These are phyloP conservation scores for Cubamyces lactineus DNA, from an alignment of 768 basidiomycete genomes.

Conservation along the genomic window DNA sequence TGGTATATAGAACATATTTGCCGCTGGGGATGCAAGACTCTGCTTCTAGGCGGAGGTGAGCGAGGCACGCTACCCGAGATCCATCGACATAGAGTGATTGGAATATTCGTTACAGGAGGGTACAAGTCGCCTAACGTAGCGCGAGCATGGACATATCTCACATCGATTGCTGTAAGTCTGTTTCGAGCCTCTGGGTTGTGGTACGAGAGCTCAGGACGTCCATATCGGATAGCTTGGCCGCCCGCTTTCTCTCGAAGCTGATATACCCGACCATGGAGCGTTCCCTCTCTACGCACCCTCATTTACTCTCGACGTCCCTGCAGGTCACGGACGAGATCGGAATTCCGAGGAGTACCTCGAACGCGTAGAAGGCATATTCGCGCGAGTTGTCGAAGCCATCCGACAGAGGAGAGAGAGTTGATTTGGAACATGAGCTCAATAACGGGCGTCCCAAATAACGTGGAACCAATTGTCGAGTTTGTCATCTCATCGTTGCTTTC, in stretches of 20 bases:
- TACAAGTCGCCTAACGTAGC: conserved; percentile 85
- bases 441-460: not conserved
- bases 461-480: too few species aligned
- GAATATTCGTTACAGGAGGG: conserved; percentile 54
- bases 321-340: conserved; percentile 73
- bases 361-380: conserved; percentile 41
- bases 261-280: conserved; percentile 75
- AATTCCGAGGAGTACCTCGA: conserved; percentile 65
- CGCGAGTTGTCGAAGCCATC: conserved; percentile 23
- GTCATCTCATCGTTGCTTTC: not conserved
- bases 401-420: not conserved
- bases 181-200: not conserved
- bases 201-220: not conserved
- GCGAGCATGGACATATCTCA: conserved; percentile 84
- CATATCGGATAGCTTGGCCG: conserved; percentile 48
- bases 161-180: conserved; percentile 69
- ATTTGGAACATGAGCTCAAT: not conserved
- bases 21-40: conserved; percentile 61
- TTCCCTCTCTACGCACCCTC: conserved; percentile 80
- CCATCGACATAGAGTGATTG: not conserved
- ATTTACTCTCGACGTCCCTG: conserved; percentile 76
- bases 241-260: conserved; percentile 57
- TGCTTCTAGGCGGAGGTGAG: conserved; percentile 79
- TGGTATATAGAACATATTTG: conserved; percentile 64
- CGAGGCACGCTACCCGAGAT: conserved; percentile 1